Base-by-base conservation (phyloP, 1,139 yeast genomes). In the Yamadazyma epiphylla region DNA sequence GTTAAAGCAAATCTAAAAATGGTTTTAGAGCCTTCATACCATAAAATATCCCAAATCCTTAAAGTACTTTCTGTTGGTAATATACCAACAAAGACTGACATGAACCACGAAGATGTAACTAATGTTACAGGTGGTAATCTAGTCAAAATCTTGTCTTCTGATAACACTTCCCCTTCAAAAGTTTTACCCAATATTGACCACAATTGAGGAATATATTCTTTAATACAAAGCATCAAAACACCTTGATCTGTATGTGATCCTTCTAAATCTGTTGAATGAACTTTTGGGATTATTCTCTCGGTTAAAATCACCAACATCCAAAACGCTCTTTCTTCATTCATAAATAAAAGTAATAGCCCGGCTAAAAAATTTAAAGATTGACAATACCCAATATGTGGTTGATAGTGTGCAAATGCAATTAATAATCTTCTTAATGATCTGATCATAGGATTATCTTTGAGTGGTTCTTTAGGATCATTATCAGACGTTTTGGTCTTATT, bases 241-340 rank as follows among this genome's bases (percentile, higher is more conserved):
- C 97, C 98, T 53, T 91, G 98, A 51, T 91, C 95, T 13, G 94
- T 75, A 49, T 87, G 91, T 13, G 91, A 96, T 24, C 97, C 98
- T 60, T 91, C 97, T 13, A 91, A 62, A 45, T 82, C 81, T 15
- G 86, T 75, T 37, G 89, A 91, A 56, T 91, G 98, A 11, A 89
- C 89, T 7, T 95, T 94, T 0, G 97, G 96, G 17, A 94, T 69
- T 39, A 84, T 85, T 32, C 80, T 61, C 35, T 88, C 91, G 0
- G 96, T 87, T 27, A 89, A 74, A 17, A 88, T 85, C 4, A 87
- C 95, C 46, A 91, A 67, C 95, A 91, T 83, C 98, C 98, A 91
- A 51, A 89, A 89, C 0, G 95, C 78, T 37, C 73, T 72, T 49
- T 91, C 97, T 51, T 91, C 98, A 38, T 77, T 81, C 81, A 89